phyloP scores from a whole-genome alignment of 1,284 basidiomycete genomes.

The Ustilago sp. region DNA sequence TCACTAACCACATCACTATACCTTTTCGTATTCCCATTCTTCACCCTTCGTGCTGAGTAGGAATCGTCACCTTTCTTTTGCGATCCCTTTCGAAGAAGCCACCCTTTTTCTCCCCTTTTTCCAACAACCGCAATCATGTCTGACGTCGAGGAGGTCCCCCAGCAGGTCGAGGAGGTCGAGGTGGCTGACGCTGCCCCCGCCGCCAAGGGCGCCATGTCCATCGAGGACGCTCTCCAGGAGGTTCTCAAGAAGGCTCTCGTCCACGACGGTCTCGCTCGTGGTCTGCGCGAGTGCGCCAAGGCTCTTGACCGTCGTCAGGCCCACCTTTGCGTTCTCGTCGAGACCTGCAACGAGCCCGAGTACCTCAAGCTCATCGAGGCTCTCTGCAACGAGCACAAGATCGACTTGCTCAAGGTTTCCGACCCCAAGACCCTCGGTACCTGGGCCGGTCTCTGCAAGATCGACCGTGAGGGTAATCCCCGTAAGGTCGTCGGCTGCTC shows the following conservation, averaged over 20 bases:
- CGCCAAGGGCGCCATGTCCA: constrained; percentile 88
- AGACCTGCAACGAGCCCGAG: constrained; percentile 98
- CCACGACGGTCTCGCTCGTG: constrained; percentile 97
- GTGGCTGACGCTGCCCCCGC: constrained; percentile 75
- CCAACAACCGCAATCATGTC: constrained; percentile 59
- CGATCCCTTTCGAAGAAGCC: constrained; percentile 69
- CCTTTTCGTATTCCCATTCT: constrained; percentile 45
- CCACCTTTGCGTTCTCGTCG: constrained; percentile 97
- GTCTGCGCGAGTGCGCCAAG: constrained; percentile 97
- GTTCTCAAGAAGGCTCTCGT: constrained; percentile 93
- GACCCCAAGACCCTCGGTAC: constrained; percentile 94
- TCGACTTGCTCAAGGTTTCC: constrained; percentile 97
- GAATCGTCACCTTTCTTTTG: constrained; percentile 44
- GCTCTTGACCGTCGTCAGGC: constrained; percentile 98
- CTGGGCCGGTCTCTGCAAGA: constrained; percentile 96
- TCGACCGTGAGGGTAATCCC: constrained; percentile 98
- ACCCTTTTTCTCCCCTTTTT: constrained; percentile 23
- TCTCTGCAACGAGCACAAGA: constrained; percentile 98
- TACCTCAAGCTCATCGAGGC: constrained; percentile 99
- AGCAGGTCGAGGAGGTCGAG: constrained; percentile 75
- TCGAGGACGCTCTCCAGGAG: constrained; percentile 98
- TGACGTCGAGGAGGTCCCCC: constrained; percentile 68
- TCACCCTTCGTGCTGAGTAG: constrained; percentile 55
- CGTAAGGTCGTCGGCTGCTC: constrained; percentile 81
- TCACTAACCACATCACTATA: constrained; percentile 16